A percentile compares a stretch with the other conserved stretches of the same genome.
Conservation (phyloP, 768 basidiomycete genomes). For the Lentinus brumalis region DNA sequence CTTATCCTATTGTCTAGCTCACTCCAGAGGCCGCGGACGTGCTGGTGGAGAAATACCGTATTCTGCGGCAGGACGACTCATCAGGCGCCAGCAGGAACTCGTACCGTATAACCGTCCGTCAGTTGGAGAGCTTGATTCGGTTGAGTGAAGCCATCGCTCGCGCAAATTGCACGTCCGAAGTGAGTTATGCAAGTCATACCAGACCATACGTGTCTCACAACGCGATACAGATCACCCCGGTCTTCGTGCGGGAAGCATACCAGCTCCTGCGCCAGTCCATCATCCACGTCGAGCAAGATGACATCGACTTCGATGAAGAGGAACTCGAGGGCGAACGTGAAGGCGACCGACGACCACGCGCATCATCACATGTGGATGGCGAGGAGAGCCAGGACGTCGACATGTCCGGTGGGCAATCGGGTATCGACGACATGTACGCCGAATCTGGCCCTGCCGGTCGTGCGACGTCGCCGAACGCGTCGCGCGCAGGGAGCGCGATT, state of each 20-base stretch:
- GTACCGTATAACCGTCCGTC: slow-evolving; percentile 96
- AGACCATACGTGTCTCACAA: background rate
- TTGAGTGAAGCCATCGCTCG: slow-evolving; percentile 96
- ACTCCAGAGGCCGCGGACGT: slow-evolving; percentile 91
- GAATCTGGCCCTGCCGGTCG: slow-evolving; percentile 29
- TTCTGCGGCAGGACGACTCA: slow-evolving; percentile 89
- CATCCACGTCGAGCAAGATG: slow-evolving; percentile 99
- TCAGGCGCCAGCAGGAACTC: slow-evolving; percentile 87
- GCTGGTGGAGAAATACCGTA: slow-evolving; percentile 93
- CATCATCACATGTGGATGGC: slow-evolving; percentile 32
- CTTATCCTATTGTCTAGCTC: slow-evolving; percentile 53
- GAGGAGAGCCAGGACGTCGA: slow-evolving; percentile 59
- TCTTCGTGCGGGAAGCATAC: slow-evolving; percentile 95
- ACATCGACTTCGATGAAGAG: slow-evolving; percentile 96
- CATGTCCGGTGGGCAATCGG: slow-evolving; percentile 62
- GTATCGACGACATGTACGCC: slow-evolving; percentile 46
- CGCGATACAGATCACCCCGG: slow-evolving; percentile 75
- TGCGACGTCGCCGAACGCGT: slow-evolving; percentile 23
- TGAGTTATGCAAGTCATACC: slow-evolving; percentile 33
- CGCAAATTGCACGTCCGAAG: slow-evolving; percentile 94
- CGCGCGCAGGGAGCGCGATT: slow-evolving; percentile 25
- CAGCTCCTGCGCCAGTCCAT: slow-evolving; percentile 93
- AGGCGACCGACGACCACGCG: slow-evolving; percentile 36
- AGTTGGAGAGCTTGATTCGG: slow-evolving; percentile 98
- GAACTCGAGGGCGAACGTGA: slow-evolving; percentile 62